Evolutionary conservation across 2,329 filamentous ascomycete species (phyloP).

Genomic region (Fusarium acutatum): DNA sequence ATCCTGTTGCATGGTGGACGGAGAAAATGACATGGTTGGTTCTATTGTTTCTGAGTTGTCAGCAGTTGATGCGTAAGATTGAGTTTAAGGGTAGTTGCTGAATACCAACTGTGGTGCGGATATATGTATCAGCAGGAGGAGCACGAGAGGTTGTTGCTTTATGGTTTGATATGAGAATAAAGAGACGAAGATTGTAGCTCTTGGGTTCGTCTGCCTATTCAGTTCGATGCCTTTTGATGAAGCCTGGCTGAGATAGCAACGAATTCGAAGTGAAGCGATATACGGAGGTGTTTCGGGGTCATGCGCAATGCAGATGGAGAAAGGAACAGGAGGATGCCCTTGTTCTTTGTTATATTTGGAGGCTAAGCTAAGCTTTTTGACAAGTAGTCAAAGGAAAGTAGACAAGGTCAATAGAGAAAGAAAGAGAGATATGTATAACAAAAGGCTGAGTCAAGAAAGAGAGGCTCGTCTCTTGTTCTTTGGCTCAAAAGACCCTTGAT

Average conservation of each 20-base stretch:
- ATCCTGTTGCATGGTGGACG: slow-evolving; percentile 71
- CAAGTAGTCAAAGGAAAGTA: slow-evolving; percentile 19
- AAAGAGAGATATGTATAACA: slow-evolving; percentile 6
- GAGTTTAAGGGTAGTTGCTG: neutral
- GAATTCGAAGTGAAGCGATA: slow-evolving; percentile 31
- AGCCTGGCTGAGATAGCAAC: slow-evolving; percentile 27
- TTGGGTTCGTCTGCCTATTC: neutral
- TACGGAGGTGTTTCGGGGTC: slow-evolving; percentile 29
- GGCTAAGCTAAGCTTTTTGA: slow-evolving; percentile 40
- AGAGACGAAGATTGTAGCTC: neutral
- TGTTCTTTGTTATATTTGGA: slow-evolving; percentile 36
- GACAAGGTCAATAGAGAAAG: slow-evolving; percentile 6
- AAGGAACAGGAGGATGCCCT: slow-evolving; percentile 27
- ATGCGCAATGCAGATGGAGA: slow-evolving; percentile 26
- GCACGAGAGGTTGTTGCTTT: neutral
- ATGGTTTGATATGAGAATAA: neutral
- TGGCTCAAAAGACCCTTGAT: slow-evolving; percentile 34
- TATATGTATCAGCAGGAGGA: neutral
- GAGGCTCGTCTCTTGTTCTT: slow-evolving; percentile 25
- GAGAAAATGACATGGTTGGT: slow-evolving; percentile 51
- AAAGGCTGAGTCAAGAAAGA: neutral
- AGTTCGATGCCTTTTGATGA: slow-evolving; percentile 10
- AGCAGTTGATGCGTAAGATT: slow-evolving; percentile 3
- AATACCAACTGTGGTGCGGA: slow-evolving; percentile 18
- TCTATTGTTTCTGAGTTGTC: slow-evolving; percentile 16